Base-by-base conservation (phyloP, 257 asterid genomes). In the Nicotiana tomentosiformis region DNA sequence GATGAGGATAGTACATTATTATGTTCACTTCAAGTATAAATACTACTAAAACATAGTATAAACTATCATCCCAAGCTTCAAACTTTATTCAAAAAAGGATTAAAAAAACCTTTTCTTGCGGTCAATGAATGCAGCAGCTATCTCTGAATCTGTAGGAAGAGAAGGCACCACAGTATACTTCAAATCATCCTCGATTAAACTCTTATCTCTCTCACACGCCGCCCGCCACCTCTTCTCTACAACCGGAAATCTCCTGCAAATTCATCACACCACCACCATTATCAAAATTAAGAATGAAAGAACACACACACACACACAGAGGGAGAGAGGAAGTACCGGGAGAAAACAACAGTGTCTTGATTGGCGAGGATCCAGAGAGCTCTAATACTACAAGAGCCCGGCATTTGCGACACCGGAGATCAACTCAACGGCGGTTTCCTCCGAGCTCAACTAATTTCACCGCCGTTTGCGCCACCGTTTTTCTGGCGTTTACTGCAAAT, bases 291-390 rank as follows among this genome's bases (percentile, higher is more conserved):
- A 72, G 14, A 6, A 72, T 5, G 14, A 5, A 23, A 18, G 5
- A 9, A 69, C 55, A 37, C 77, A 35, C 77, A 18, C 78, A 3
- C 65, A 67, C 77, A 67, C 53, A 51, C 15, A 33, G 5, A 43
- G 78, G n/a, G 57, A 39, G 58, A 43, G 35, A 10, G 4, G 1
- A 72, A 18, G 10, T 81, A 96, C 99, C 98, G 89, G 88, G 97
- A 93, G 92, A 94, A 96, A 86, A 94, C 82, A 68, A 96, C 93
- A 37, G 77, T 70, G 84, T 94, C 96, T 81, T 93, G 97, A 86
- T 88, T 94, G 88, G 87, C 92, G 89, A 96, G 92, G 90, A 96
- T 92, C 98, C 99, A 96, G 53, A 96, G 88, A 90, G 94, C 98
- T 91, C 99, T 88, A 87, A 96, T 89, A 89, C 89, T 86, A 90